Evolutionary conservation across 2,329 filamentous ascomycete species (phyloP), one percentile per base, ranked within the genome.

Genomic region (Calycina marina): DNA sequence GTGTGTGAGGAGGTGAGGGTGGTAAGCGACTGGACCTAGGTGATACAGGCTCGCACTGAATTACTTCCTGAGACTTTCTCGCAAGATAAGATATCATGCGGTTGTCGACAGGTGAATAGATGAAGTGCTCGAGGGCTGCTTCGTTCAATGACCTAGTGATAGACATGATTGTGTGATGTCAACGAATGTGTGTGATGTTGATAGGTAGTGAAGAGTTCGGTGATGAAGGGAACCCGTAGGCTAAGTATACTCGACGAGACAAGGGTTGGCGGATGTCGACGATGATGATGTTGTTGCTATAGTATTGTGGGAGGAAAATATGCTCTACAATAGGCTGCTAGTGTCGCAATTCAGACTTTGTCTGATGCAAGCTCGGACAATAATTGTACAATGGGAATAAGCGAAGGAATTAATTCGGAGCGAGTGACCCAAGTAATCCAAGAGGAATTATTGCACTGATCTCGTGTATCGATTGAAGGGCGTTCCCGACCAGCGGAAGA

Each of bases 31-130:
- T 56, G 6, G 59, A 56, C 14, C 65, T 63, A 61, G 69, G 65
- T 52, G 71, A 61, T 39, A 55, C 60, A 30, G 66, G 60, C 52
- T 90, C 81, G 64, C 82, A 88, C 49, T 77, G 69, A 53, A 90
- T 90, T 52, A 90, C 82, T 51, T 77, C 71, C 51, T 66, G 65
- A 37, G 82, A 80, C 50, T 81, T 82, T 37, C 66, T 59, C 42
- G 82, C 78, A 38, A 90, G 70, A 58, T 83, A 82, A 38, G 62
- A 56, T 48, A 90, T 78, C 82, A 90, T 90, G 34, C 77, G 67
- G 46, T 67, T 67, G 51, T 67, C 74, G 42, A 90, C 82, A 6
- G 77, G 76, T 46, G 71, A 69, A 58, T 78, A 82, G 60, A 90
- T 71, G 55, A 90, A 88, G 49, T 80, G 70, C 49, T 86, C 79